These are phyloP conservation scores for Neurospora sp. DNA, from an alignment of 495 filamentous ascomycete species.

Conservation along the genomic window DNA sequence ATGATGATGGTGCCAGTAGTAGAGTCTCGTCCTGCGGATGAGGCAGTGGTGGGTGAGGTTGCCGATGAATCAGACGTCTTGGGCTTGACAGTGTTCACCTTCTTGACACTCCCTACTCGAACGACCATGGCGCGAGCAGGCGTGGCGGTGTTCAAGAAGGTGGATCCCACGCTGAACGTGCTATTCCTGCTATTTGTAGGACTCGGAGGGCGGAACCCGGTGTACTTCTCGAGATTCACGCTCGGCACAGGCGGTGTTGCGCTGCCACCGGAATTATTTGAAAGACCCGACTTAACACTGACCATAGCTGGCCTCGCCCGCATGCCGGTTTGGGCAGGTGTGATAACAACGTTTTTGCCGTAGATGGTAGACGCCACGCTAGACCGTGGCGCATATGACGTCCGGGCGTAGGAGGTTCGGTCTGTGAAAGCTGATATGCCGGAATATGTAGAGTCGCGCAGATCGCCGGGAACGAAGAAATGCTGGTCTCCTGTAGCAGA, in stretches of 20 bases:
- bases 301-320: slow-evolving; percentile 83
- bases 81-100: slow-evolving; percentile 19
- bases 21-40: slow-evolving; percentile 21
- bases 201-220: slow-evolving; percentile 36
- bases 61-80: slow-evolving; percentile 15
- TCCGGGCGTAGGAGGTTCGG: slow-evolving; percentile 54
- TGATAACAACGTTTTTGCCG: slow-evolving; percentile 72
- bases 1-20: slow-evolving; percentile 38
- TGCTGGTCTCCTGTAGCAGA: slow-evolving; percentile 64
- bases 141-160: slow-evolving; percentile 51
- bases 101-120: slow-evolving; percentile 42
- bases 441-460: slow-evolving; percentile 80
- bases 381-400: slow-evolving; percentile 57
- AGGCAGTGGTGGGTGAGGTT: slow-evolving; percentile 11
- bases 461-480: slow-evolving; percentile 87
- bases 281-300: slow-evolving; percentile 62
- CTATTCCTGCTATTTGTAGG: slow-evolving; percentile 31
- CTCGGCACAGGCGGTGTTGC: slow-evolving; percentile 44
- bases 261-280: slow-evolving; percentile 31
- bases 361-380: slow-evolving; percentile 91
- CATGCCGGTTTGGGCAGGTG: slow-evolving; percentile 75
- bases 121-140: slow-evolving; percentile 44
- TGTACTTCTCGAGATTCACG: slow-evolving; percentile 43
- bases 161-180: slow-evolving; percentile 54
- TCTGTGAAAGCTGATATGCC: slow-evolving; percentile 54